phyloP scores from a whole-genome alignment of 345 rosid genomes.

The Eucalyptus dawsonii region DNA sequence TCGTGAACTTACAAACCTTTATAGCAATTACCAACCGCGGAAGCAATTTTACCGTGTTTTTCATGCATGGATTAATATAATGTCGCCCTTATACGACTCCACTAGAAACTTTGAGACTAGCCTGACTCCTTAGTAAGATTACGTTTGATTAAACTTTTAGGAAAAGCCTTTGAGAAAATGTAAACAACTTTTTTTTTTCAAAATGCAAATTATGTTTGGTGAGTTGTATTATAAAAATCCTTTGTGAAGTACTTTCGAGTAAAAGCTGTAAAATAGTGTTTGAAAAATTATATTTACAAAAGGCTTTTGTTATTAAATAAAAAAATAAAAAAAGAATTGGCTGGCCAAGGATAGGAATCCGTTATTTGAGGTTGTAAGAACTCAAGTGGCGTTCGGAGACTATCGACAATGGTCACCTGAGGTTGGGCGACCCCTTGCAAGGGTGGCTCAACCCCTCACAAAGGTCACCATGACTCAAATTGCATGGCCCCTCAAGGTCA shows the following conservation, averaged over 20 bases:
- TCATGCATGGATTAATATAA: not conserved
- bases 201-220: no score
- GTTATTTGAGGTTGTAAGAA: no score
- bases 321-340: no score
- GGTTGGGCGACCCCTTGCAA: rapidly evolving
- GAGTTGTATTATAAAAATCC: no score
- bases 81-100: not conserved
- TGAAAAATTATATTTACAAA: no score
- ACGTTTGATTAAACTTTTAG: no score
- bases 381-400: rapidly evolving
- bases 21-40: not conserved
- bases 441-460: rapidly evolving
- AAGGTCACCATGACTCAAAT: rapidly evolving
- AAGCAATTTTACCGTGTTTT: not conserved
- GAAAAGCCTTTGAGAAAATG: no score
- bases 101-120: not conserved
- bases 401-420: rapidly evolving
- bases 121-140: not conserved
- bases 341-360: rapidly evolving
- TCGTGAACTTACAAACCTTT: not conserved
- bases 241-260: rapidly evolving
- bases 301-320: no score
- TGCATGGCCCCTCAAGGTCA: rapidly evolving
- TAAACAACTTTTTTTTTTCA: no score
- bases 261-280: no score